Conservation (phyloP, 2,329 filamentous ascomycete species). For the Cercospora zeina region DNA sequence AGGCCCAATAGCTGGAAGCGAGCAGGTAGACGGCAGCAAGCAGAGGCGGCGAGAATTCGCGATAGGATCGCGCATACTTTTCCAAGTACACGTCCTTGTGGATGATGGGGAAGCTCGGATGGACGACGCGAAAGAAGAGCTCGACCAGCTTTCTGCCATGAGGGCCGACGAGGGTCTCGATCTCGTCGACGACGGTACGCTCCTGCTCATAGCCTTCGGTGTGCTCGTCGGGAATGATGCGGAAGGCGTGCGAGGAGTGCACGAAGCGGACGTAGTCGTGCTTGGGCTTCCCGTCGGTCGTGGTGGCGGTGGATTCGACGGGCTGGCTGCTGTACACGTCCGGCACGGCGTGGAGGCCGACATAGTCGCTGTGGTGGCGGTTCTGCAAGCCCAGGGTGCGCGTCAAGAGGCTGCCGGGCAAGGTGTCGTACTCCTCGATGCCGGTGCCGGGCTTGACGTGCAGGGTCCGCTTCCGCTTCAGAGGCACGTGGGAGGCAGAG, state of each 20-base stretch:
- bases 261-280: slow-evolving; percentile 61
- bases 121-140: slow-evolving; percentile 68
- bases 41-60: slow-evolving; percentile 60
- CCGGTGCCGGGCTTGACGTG: slow-evolving; percentile 40
- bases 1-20: slow-evolving; percentile 63
- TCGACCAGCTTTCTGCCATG: slow-evolving; percentile 70
- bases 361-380: slow-evolving; percentile 34
- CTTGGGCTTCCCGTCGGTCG: slow-evolving; percentile 1
- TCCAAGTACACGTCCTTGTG: slow-evolving; percentile 64
- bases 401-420: slow-evolving; percentile 66
- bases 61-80: slow-evolving; percentile 59
- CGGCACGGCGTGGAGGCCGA: slow-evolving; percentile 33
- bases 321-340: slow-evolving; percentile 25
- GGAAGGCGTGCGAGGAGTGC: slow-evolving; percentile 72
- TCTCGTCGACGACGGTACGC: slow-evolving; percentile 61
- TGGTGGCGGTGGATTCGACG: slow-evolving; percentile 3
- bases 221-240: slow-evolving; percentile 62
- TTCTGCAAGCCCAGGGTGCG: slow-evolving; percentile 54
- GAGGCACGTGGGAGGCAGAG: slow-evolving; percentile 1
- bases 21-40: slow-evolving; percentile 63
- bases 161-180: slow-evolving; percentile 69
- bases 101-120: slow-evolving; percentile 60
- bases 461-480: slow-evolving; percentile 24
- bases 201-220: slow-evolving; percentile 32
- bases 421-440: slow-evolving; percentile 69